Evolutionary conservation across 768 basidiomycete genomes (phyloP).

Genomic region (Agrocybe chaxingu): DNA sequence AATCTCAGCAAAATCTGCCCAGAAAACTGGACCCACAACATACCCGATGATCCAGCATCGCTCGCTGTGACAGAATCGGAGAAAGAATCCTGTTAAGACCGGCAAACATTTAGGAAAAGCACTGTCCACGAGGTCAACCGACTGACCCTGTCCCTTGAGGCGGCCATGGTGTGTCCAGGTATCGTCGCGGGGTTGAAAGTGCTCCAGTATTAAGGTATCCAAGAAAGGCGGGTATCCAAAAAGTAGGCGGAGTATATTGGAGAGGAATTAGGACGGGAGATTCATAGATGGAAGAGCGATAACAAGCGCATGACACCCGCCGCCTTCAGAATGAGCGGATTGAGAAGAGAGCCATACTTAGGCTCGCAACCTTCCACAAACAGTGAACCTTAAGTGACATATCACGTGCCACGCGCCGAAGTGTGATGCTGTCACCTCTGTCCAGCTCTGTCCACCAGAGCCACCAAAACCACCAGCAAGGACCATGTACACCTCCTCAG

Average conservation of each 20-base stretch:
- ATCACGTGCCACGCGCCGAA: conserved; percentile 19
- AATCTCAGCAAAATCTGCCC: no score
- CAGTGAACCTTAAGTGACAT: conserved; percentile 5
- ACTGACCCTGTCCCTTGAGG: neutral
- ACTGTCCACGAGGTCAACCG: no score
- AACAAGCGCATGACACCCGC: conserved; percentile 12
- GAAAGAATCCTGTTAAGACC: no score
- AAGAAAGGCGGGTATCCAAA: conserved; percentile 17
- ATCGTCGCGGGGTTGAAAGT: conserved; percentile 1
- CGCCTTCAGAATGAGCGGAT: neutral
- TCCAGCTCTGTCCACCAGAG: conserved; percentile 3
- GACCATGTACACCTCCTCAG: conserved; percentile 61
- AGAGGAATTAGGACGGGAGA: neutral
- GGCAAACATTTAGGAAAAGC: no score
- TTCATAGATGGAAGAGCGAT: conserved; percentile 6
- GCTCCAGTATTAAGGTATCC: conserved; percentile 4
- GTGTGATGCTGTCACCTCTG: conserved; percentile 14
- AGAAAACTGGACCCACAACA: no score
- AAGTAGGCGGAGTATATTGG: neutral
- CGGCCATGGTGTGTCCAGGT: neutral
- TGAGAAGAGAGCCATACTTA: neutral
- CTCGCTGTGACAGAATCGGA: no score
- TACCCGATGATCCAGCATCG: no score
- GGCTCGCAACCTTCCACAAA: neutral
- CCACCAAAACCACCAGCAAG: conserved; percentile 5